These are phyloP conservation scores for Orbilia quercus DNA, from an alignment of 2,329 filamentous ascomycete species.

Conservation along the genomic window DNA sequence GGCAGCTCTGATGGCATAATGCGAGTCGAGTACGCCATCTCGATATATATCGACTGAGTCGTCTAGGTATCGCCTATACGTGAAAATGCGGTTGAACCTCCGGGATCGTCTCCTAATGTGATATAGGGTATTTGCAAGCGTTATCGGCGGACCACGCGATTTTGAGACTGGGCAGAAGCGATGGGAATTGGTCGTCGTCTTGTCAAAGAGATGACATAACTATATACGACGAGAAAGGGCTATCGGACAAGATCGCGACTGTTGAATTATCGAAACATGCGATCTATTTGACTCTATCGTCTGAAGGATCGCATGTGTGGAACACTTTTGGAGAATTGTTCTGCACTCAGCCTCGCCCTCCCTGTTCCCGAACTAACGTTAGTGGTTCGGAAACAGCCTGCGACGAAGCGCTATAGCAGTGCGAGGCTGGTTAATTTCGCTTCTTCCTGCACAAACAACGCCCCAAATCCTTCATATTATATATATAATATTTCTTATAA, in stretches of 20 bases:
- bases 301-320: slow-evolving; percentile 47
- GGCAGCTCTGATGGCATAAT: slow-evolving; percentile 42
- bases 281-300: slow-evolving; percentile 18
- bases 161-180: slow-evolving; percentile 19
- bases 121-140: not conserved
- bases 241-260: slow-evolving; percentile 22
- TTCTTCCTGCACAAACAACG: slow-evolving; percentile 28
- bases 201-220: slow-evolving; percentile 11
- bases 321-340: not conserved
- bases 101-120: not conserved
- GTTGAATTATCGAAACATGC: slow-evolving; percentile 9
- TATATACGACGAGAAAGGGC: slow-evolving; percentile 13
- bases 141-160: slow-evolving; percentile 20
- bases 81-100: not conserved
- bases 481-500: not conserved
- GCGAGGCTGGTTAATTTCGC: slow-evolving; percentile 43
- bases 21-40: slow-evolving; percentile 45
- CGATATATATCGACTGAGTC: slow-evolving; percentile 15
- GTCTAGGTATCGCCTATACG: slow-evolving; percentile 3
- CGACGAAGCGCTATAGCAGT: no score
- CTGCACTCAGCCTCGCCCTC: slow-evolving; percentile 49
- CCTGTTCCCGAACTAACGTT: slow-evolving; percentile 32
- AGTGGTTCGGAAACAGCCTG: slow-evolving; percentile 24
- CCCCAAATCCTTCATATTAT: slow-evolving; percentile 36
- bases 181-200: not conserved